phyloP scores from a whole-genome alignment of 192 early-diverging fungal species.

The Entomortierella chlamydospora region DNA sequence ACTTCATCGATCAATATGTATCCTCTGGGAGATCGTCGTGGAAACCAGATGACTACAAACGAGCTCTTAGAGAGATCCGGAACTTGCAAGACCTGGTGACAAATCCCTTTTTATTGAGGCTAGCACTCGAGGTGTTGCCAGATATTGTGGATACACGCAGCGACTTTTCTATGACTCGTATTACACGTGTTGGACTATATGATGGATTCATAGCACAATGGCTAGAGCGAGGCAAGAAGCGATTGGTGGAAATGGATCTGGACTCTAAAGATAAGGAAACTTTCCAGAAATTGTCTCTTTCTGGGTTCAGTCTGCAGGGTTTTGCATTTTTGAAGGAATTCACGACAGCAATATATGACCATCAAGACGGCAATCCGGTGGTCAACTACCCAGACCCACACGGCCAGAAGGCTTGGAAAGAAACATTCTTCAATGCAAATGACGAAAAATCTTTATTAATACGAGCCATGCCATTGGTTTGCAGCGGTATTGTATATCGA shows the following conservation, averaged over 20 bases:
- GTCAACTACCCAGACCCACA: background rate
- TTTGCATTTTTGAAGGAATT: background rate
- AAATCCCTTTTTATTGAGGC: slow-evolving; percentile 2
- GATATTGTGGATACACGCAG: background rate
- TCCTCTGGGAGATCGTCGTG: background rate
- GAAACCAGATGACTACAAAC: background rate
- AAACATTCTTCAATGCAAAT: too few species aligned
- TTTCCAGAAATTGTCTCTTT: background rate
- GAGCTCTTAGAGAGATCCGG: background rate
- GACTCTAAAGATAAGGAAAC: background rate
- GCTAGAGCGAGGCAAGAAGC: background rate
- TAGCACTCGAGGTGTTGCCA: background rate
- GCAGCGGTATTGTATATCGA: background rate
- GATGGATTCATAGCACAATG: slow-evolving; percentile 1
- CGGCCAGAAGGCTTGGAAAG: background rate
- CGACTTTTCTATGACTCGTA: background rate
- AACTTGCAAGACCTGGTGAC: background rate
- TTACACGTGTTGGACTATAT: background rate
- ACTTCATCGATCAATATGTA: background rate
- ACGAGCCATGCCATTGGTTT: background rate
- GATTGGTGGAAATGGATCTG: background rate
- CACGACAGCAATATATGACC: background rate
- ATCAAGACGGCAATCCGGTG: background rate
- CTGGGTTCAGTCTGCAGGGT: background rate
- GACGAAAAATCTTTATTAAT: background rate